Conservation (phyloP, 345 rosid species). For the Lepidium africanum region DNA sequence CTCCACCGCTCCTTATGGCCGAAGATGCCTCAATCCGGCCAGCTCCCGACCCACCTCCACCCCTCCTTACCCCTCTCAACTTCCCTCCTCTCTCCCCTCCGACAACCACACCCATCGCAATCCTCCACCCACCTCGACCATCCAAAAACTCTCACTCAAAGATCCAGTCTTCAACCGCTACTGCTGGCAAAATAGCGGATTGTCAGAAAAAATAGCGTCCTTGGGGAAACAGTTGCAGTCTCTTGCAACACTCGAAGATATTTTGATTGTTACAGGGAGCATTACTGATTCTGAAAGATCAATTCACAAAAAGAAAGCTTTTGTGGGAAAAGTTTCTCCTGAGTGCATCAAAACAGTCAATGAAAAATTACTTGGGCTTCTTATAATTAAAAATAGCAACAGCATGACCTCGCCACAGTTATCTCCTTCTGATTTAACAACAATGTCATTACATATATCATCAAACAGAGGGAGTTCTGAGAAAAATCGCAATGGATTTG, state of each 20-base stretch:
- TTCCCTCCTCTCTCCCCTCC: too few relatives aligned
- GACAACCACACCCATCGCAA: too few relatives aligned
- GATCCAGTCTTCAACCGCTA: too few relatives aligned
- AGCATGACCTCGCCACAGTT: conserved; percentile 23
- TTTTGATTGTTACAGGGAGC: conserved; percentile 64
- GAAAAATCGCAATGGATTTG: conserved; percentile 81
- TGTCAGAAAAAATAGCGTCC: too few relatives aligned
- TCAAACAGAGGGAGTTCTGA: conserved; percentile 46
- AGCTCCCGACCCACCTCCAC: too few relatives aligned
- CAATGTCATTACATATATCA: not conserved
- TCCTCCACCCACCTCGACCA: too few relatives aligned
- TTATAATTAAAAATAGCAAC: not conserved
- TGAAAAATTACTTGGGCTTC: conserved; percentile 12
- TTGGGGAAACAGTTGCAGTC: conserved; percentile 78
- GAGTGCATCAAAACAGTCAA: conserved; percentile 12
- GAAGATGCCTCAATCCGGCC: too few relatives aligned
- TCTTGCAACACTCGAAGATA: conserved; percentile 87
- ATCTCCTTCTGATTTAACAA: not conserved
- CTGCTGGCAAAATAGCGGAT: too few relatives aligned
- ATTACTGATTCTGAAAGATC: conserved; percentile 14
- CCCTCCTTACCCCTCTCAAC: too few relatives aligned
- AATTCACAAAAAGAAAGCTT: conserved; percentile 38
- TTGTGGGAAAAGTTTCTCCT: conserved; percentile 23
- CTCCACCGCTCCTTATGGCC: too few relatives aligned
- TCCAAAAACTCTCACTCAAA: too few relatives aligned